Evolutionary conservation across 2,329 filamentous ascomycete genomes (phyloP).

Genomic region (Botryotinia convoluta): DNA sequence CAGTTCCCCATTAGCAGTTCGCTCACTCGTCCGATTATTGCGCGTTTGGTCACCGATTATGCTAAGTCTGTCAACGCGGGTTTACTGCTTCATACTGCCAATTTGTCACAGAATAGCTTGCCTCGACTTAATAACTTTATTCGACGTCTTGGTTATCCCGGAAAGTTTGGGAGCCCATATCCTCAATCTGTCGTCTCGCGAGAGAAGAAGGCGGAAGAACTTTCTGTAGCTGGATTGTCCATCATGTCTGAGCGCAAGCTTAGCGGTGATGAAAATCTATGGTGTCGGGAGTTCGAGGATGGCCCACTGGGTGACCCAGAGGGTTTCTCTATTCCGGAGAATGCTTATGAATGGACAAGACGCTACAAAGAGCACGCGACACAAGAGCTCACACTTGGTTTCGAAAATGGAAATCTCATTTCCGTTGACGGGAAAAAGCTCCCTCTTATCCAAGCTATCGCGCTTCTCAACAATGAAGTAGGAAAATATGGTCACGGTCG

Average conservation of each 20-base stretch:
- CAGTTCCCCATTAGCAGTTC: not conserved
- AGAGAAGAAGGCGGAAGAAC: not conserved
- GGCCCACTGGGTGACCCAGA: not conserved
- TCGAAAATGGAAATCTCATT: not conserved
- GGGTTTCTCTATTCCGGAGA: not conserved
- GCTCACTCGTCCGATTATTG: not conserved
- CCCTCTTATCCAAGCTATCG: not conserved
- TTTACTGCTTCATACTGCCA: not conserved
- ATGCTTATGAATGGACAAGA: not conserved
- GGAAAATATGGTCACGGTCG: not conserved
- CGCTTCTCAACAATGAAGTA: not conserved
- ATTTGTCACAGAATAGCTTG: not conserved
- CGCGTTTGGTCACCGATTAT: not conserved
- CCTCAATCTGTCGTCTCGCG: not conserved
- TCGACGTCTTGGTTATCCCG: not conserved
- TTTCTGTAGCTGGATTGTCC: not conserved
- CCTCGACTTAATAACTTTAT: not conserved
- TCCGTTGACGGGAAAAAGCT: not conserved
- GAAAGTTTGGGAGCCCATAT: not conserved
- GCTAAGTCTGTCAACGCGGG: not conserved
- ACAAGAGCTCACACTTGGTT: not conserved
- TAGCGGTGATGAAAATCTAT: not conserved
- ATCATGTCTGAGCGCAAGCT: not conserved
- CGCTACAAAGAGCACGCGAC: not conserved
- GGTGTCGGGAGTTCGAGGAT: not conserved